These are phyloP conservation scores for Aspergillus homomorphus DNA, from an alignment of 495 filamentous ascomycete genomes.

Conservation along the genomic window DNA sequence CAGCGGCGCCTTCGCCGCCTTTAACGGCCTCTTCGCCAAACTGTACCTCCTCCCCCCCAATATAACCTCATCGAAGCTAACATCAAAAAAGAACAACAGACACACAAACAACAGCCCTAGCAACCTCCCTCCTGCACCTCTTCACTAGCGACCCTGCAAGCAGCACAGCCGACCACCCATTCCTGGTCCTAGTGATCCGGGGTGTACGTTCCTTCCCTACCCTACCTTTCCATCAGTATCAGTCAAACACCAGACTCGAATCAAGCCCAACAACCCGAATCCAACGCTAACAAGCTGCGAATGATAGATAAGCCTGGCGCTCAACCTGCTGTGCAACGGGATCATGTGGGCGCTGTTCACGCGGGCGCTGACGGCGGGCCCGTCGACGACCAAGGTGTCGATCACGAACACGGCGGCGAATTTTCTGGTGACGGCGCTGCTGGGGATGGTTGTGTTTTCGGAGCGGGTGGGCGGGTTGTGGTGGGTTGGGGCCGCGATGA, in stretches of 20 bases:
- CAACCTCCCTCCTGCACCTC: slow-evolving; percentile 57
- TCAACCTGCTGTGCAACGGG: slow-evolving; percentile 86
- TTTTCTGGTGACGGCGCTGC: slow-evolving; percentile 85
- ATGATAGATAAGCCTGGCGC: slow-evolving; percentile 72
- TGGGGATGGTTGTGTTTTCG: slow-evolving; percentile 70
- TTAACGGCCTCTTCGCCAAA: slow-evolving; percentile 96
- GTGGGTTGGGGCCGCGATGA: slow-evolving; percentile 81
- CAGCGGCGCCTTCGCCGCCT: slow-evolving; percentile 84
- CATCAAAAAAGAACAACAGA: slow-evolving; percentile 74
- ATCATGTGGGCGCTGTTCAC: slow-evolving; percentile 91
- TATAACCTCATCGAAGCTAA: slow-evolving; percentile 6
- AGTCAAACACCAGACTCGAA: no score
- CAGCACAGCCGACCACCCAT: slow-evolving; percentile 36
- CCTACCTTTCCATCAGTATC: slow-evolving; percentile 5
- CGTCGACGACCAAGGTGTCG: slow-evolving; percentile 84
- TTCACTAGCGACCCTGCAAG: slow-evolving; percentile 40
- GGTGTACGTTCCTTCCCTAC: slow-evolving; percentile 53
- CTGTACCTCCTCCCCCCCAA: slow-evolving; percentile 50
- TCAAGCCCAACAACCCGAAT: slow-evolving; percentile 13
- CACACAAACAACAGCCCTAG: slow-evolving; percentile 68
- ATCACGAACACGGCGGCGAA: slow-evolving; percentile 93
- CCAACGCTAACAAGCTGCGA: no score
- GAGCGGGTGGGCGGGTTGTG: slow-evolving; percentile 74
- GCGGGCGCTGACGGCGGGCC: slow-evolving; percentile 74
- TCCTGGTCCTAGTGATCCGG: slow-evolving; percentile 65